Conservation (phyloP, 495 filamentous ascomycete species). For the Lepidopterella palustris region DNA sequence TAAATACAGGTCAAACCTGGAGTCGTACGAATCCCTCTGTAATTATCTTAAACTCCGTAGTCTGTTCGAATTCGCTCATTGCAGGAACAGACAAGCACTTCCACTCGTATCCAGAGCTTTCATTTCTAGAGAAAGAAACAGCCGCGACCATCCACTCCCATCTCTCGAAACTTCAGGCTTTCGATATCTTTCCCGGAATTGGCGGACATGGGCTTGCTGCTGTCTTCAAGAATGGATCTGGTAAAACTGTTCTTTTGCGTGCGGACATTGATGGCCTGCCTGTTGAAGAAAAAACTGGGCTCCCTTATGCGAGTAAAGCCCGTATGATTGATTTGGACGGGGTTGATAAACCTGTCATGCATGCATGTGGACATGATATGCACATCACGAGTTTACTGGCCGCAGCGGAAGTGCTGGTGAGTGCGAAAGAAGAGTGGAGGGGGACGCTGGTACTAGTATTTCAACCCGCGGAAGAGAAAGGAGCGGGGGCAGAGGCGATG, state of each 20-base stretch:
- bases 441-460: constrained; percentile 54
- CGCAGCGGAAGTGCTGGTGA: constrained; percentile 41
- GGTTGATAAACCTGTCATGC: constrained; percentile 50
- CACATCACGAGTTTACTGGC: constrained; percentile 50
- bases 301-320: constrained; percentile 49
- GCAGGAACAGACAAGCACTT: constrained; percentile 20
- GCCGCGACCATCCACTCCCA: constrained; percentile 39
- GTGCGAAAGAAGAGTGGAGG: constrained; percentile 41
- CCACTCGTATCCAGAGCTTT: constrained; percentile 49
- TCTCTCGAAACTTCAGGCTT: constrained; percentile 35
- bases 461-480: constrained; percentile 54
- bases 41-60: neutral
- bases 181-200: constrained; percentile 45
- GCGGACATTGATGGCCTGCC: constrained; percentile 60
- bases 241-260: constrained; percentile 49
- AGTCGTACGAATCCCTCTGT: constrained; percentile 15
- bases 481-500: constrained; percentile 54
- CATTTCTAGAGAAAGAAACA: constrained; percentile 44
- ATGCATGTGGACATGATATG: constrained; percentile 62
- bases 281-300: constrained; percentile 48
- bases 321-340: constrained; percentile 40
- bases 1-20: constrained; percentile 7
- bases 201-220: constrained; percentile 53
- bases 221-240: constrained; percentile 49
- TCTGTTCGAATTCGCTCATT: neutral